Evolutionary conservation across 2,329 filamentous ascomycete genomes (phyloP).

Genomic region (Paecilomyces sp.): DNA sequence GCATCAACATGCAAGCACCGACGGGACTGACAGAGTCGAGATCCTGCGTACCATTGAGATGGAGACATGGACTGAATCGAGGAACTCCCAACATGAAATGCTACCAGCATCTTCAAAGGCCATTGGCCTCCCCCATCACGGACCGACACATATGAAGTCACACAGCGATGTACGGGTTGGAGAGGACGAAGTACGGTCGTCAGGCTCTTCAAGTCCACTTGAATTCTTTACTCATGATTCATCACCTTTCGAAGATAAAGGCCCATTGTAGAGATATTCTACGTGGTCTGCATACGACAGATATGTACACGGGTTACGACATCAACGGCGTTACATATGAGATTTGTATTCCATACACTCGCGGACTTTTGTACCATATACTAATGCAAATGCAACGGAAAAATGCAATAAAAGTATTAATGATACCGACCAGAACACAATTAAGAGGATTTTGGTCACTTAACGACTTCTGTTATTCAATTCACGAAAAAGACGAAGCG

Average conservation of each 20-base stretch:
- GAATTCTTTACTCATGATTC: not conserved
- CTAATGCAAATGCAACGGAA: not conserved
- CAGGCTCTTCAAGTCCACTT: not conserved
- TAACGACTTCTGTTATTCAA: not conserved
- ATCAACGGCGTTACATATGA: not conserved
- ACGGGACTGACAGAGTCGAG: slow-evolving; percentile 16
- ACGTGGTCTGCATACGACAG: not conserved
- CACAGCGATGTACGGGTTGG: not conserved
- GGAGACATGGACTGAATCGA: slow-evolving; percentile 23
- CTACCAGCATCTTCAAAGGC: slow-evolving; percentile 11
- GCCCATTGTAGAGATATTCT: not conserved
- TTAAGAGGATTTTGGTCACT: not conserved
- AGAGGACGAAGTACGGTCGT: not conserved
- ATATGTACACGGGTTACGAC: not conserved
- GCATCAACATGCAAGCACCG: slow-evolving; percentile 8
- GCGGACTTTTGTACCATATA: not conserved
- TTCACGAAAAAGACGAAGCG: not conserved
- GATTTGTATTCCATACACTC: not conserved
- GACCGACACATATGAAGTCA: slow-evolving; percentile 13
- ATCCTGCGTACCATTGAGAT: slow-evolving; percentile 30
- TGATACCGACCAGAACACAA: not conserved
- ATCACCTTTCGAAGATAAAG: not conserved
- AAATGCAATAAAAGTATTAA: not conserved
- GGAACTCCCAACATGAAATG: slow-evolving; percentile 7
- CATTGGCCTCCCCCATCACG: slow-evolving; percentile 6